Conservation (phyloP, 306 rosid genomes). For the Fagus sylvatica region DNA sequence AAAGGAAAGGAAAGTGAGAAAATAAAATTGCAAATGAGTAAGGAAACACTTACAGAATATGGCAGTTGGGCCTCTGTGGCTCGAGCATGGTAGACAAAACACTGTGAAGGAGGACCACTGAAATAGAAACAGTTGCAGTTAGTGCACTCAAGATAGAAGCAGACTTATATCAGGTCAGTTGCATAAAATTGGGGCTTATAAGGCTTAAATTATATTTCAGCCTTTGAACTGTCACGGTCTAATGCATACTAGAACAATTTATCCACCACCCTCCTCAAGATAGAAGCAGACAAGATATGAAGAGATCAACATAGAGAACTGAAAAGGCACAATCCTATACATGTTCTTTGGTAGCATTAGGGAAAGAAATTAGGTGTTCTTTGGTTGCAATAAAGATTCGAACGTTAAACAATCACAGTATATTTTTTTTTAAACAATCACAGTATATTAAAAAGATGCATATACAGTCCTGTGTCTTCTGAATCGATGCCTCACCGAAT, state of each 20-base stretch:
- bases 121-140: slow-evolving; percentile 35
- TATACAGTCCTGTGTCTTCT: not conserved
- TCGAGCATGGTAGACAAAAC: slow-evolving; percentile 88
- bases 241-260: not conserved
- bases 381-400: not conserved
- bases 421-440: not conserved
- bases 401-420: not conserved
- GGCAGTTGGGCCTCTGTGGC: slow-evolving; percentile 75
- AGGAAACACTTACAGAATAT: slow-evolving; percentile 41
- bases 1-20: slow-evolving; percentile 3
- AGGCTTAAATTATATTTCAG: not conserved
- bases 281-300: too few species aligned
- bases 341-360: too few species aligned
- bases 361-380: too few species aligned
- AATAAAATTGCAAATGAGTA: slow-evolving; percentile 2
- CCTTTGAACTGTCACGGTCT: not conserved
- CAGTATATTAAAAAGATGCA: not conserved
- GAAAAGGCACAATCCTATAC: too few species aligned
- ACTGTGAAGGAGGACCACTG: slow-evolving; percentile 98
- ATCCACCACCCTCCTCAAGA: too few species aligned
- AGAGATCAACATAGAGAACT: too few species aligned
- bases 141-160: slow-evolving; percentile 22
- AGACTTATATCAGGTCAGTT: not conserved
- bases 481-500: not conserved
- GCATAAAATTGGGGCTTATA: not conserved